Conservation (phyloP, 2,329 filamentous ascomycete species). For the Ophiostoma perfectum region DNA sequence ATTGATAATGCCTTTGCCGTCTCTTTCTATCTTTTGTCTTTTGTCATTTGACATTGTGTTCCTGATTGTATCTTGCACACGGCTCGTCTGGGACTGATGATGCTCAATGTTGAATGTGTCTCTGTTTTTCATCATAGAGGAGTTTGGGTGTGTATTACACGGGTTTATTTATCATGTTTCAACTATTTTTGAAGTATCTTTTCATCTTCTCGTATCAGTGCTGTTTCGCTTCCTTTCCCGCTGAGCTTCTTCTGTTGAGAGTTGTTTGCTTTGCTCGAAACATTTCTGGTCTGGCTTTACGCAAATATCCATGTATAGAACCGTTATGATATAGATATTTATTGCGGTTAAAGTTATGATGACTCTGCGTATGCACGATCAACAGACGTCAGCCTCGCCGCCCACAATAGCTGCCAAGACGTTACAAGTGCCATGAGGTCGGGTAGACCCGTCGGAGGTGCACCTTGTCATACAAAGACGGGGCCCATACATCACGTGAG, state of each 20-base stretch:
- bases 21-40: constrained; percentile 17
- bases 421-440: not conserved
- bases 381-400: too few species aligned
- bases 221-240: too few species aligned
- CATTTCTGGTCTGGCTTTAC: too few species aligned
- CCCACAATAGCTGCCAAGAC: too few species aligned
- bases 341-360: too few species aligned
- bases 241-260: too few species aligned
- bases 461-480: not conserved
- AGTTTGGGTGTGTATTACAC: constrained; percentile 19
- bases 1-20: not conserved
- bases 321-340: too few species aligned
- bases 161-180: not conserved
- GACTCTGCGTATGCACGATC: too few species aligned
- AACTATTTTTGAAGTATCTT: not conserved
- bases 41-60: too few species aligned
- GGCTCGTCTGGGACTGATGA: constrained; percentile 5
- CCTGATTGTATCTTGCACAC: not conserved
- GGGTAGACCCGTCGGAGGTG: not conserved
- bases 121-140: constrained; percentile 22
- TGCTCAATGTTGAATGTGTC: constrained; percentile 10
- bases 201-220: constrained; percentile 6
- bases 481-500: not conserved
- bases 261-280: too few species aligned
- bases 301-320: too few species aligned